Base-by-base conservation (phyloP, 2,329 filamentous ascomycete genomes). In the Pseudogymnoascus destructans region DNA sequence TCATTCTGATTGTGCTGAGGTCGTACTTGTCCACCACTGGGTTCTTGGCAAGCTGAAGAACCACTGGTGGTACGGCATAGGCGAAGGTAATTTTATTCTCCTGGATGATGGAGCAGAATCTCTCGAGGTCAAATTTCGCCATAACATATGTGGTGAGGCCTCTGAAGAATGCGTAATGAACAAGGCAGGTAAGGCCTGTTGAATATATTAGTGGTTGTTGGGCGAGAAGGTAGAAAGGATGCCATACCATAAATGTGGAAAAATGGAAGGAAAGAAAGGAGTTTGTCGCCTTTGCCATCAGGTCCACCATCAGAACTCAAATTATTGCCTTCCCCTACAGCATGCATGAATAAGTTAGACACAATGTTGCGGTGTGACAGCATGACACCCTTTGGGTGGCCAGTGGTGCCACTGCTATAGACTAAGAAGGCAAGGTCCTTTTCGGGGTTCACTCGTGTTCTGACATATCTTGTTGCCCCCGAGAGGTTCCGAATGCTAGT, bases 351-450 rank as follows among this genome's bases (percentile, higher is more conserved):
- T 5, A 83, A 68, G 70, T 95, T 95, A 60, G 88, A 74, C 9
- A 95, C 80, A 60, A 95, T 84, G 69, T 96, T 96, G 63, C 74
- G 71, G 71, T 97, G 92, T 6, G 82, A 86, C 30, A 96, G 76
- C 80, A 89, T 87, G 11, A 96, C 92, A 13, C 91, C 92, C 71
- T 97, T 97, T 0, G 92, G 91, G 56, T 90, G 74, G 1, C 92
- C 92, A 0, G 92, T 96, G 0, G 92, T 97, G 6, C 92, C 92
- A 6, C 86, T 91, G 55, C 85, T 89, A 46, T 95, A 96, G 0
- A 95, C 89, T 59, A 96, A 72, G 66, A 93, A 95, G 0, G 89
- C 86, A 23, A 93, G 70, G 68, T 95, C 89, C 59, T 82, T 84
- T 55, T 78, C 77, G 0, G 88, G 81, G 55, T 86, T 76, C 57